Evolutionary conservation across 495 filamentous ascomycete genomes (phyloP).

Genomic region (Xanthoparmelia taractica): DNA sequence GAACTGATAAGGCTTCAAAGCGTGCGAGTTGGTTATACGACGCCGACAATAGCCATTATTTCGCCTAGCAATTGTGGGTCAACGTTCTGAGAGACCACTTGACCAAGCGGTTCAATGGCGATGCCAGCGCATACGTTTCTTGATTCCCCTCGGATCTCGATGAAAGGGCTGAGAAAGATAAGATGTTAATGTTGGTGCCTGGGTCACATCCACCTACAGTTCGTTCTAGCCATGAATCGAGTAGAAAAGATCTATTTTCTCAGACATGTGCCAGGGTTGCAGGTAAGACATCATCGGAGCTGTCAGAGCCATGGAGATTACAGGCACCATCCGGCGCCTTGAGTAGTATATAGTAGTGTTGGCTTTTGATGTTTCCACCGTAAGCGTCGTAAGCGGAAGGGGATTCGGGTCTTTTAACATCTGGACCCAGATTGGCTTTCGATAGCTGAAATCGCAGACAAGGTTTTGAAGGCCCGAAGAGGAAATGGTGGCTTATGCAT

Average conservation of each 20-base stretch:
- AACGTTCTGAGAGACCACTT: background rate
- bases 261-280: background rate
- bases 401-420: conserved; percentile 1
- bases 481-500: background rate
- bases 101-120: background rate
- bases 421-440: conserved; percentile 3
- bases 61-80: background rate
- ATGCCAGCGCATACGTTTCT: background rate
- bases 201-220: background rate
- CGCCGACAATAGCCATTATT: background rate
- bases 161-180: background rate
- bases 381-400: background rate
- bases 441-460: background rate
- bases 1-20: background rate
- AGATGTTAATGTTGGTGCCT: too few species aligned
- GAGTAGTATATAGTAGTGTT: background rate
- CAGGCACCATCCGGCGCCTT: background rate
- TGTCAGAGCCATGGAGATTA: background rate
- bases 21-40: background rate
- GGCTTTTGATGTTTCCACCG: background rate
- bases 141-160: background rate
- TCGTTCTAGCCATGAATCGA: background rate
- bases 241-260: background rate
- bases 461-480: background rate
- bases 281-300: background rate